Percentiles rank a stretch among this genome's conserved stretches.
Evolutionary conservation across 2,329 filamentous ascomycete species (phyloP).

Genomic region (Penicillium crustosum): DNA sequence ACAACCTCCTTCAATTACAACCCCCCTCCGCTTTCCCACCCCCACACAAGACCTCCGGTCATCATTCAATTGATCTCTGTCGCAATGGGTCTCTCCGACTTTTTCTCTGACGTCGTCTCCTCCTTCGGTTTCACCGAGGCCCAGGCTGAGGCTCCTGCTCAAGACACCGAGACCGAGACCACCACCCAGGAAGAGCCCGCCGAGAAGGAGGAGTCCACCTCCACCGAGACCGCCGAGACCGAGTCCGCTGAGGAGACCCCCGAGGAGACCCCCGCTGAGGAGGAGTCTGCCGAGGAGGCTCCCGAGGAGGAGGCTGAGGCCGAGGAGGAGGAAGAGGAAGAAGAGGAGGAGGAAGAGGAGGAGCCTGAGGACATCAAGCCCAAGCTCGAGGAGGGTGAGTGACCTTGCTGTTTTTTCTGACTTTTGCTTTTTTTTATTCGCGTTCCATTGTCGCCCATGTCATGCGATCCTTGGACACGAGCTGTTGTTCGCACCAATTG

Average conservation of each 20-base stretch:
- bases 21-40: slow-evolving; percentile 28
- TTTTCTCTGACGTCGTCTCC: slow-evolving; percentile 64
- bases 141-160: slow-evolving; percentile 60
- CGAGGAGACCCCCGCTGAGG: slow-evolving; percentile 51
- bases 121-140: slow-evolving; percentile 62
- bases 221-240: slow-evolving; percentile 33
- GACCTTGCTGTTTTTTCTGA: slow-evolving; percentile 7
- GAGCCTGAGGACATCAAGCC: slow-evolving; percentile 85
- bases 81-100: slow-evolving; percentile 64
- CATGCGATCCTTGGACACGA: neutral
- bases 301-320: slow-evolving; percentile 54
- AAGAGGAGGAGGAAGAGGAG: slow-evolving; percentile 71
- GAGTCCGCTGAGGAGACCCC: slow-evolving; percentile 44
- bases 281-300: slow-evolving; percentile 50
- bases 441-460: neutral
- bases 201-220: slow-evolving; percentile 36
- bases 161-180: slow-evolving; percentile 51
- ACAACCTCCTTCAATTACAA: slow-evolving; percentile 35
- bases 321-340: slow-evolving; percentile 69
- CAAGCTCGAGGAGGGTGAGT: slow-evolving; percentile 86
- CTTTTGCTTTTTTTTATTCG: neutral
- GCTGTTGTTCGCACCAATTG: slow-evolving; percentile 6
- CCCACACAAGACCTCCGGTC: slow-evolving; percentile 29
- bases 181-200: slow-evolving; percentile 45
- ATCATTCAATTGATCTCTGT: slow-evolving; percentile 35